Evolutionary conservation across 805 yeast species (phyloP), one percentile per base, ranked within the genome.

Genomic region (Hermanozyma aechmeae): DNA sequence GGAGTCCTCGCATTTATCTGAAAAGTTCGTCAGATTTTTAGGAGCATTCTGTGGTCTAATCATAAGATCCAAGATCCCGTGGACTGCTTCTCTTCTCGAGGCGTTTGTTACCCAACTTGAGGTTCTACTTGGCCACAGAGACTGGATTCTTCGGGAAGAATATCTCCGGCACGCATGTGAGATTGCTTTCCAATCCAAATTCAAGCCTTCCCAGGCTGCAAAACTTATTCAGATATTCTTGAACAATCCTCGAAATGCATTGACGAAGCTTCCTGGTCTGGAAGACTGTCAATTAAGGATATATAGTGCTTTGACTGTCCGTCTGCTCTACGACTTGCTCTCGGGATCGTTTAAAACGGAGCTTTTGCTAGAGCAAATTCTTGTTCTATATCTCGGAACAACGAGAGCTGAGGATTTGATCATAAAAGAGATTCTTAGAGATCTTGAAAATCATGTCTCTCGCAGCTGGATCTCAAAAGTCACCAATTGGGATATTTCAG

Each of bases 21-120:
- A n/a, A n/a, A n/a, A n/a, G n/a, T n/a, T n/a, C n/a, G n/a, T n/a
- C n/a, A n/a, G n/a, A n/a, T n/a, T n/a, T n/a, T n/a, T n/a, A n/a
- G n/a, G n/a, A n/a, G n/a, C n/a, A n/a, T n/a, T n/a, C n/a, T n/a
- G n/a, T n/a, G n/a, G n/a, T n/a, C n/a, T n/a, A n/a, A n/a, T n/a
- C n/a, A n/a, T n/a, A n/a, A n/a, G n/a, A n/a, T n/a, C n/a, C n/a
- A n/a, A n/a, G n/a, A n/a, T n/a, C n/a, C n/a, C n/a, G n/a, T n/a
- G n/a, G n/a, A n/a, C n/a, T n/a, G n/a, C n/a, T n/a, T n/a, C n/a
- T n/a, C n/a, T n/a, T n/a, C n/a, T n/a, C n/a, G n/a, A n/a, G n/a
- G n/a, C n/a, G n/a, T n/a, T n/a, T n/a, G n/a, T n/a, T 38, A 59
- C 89, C 0, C 83, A 80, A 35, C 45, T 79, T 17, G 86, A 81